These are phyloP conservation scores for Panaeolus cyanescens DNA, from an alignment of 768 basidiomycete genomes.

Conservation along the genomic window DNA sequence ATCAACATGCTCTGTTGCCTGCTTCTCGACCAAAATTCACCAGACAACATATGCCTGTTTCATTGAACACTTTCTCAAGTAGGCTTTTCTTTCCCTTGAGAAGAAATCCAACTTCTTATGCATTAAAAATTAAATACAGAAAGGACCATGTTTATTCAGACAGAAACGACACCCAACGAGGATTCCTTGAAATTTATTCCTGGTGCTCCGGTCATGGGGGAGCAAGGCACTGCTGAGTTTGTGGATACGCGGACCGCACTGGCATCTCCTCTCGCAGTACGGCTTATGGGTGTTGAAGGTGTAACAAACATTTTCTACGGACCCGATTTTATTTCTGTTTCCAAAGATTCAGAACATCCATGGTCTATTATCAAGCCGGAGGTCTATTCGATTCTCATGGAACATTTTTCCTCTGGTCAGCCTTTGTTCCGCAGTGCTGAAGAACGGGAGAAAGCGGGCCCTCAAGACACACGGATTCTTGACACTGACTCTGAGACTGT, in stretches of 20 bases:
- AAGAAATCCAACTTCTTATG: not conserved
- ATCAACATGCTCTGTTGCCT: constrained; percentile 3
- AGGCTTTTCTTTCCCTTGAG: constrained; percentile 7
- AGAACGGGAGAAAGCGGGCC: constrained; percentile 79
- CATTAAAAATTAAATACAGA: constrained; percentile 37
- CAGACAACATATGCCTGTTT: constrained; percentile 8
- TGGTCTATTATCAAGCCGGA: constrained; percentile 97
- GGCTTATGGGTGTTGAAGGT: constrained; percentile 93
- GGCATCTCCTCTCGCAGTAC: constrained; percentile 90
- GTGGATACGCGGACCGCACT: constrained; percentile 86
- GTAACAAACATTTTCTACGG: constrained; percentile 91
- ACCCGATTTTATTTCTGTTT: constrained; percentile 97
- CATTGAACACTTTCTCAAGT: constrained; percentile 15
- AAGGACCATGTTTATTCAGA: constrained; percentile 98
- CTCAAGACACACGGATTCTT: constrained; percentile 90
- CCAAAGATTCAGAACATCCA: constrained; percentile 80
- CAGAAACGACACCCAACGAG: constrained; percentile 95
- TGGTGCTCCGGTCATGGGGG: constrained; percentile 83
- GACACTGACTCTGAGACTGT: constrained; percentile 96
- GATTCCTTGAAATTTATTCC: constrained; percentile 99
- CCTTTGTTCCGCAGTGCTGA: constrained; percentile 84
- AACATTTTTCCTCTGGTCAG: constrained; percentile 91
- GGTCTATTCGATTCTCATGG: constrained; percentile 95
- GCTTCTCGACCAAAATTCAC: constrained; percentile 9
- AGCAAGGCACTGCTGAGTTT: constrained; percentile 91